Percentiles rank a stretch among this genome's conserved stretches.
phyloP scores from a whole-genome alignment of 106 monocot species.

The Allium cepa region DNA sequence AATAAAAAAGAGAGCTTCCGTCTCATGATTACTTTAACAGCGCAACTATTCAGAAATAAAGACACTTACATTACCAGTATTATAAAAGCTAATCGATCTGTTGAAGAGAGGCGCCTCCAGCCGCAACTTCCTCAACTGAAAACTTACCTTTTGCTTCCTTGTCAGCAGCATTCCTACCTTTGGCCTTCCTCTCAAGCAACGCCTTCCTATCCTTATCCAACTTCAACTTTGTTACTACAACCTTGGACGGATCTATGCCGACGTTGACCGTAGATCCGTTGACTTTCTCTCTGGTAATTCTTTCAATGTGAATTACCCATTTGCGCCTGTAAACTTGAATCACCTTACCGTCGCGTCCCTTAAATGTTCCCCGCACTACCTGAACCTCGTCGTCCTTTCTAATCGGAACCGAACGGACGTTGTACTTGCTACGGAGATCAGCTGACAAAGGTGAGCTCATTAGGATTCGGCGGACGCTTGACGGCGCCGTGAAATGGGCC shows the following conservation, averaged over 20 bases:
- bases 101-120: constrained; percentile 45
- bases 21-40: no score
- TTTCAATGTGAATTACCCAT: constrained; percentile 80
- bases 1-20: no score
- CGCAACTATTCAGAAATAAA: no score
- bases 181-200: constrained; percentile 62
- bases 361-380: constrained; percentile 68
- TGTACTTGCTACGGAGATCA: constrained; percentile 71
- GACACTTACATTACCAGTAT: no score
- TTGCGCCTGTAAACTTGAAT: constrained; percentile 74
- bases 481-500: constrained; percentile 80
- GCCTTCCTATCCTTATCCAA: constrained; percentile 77
- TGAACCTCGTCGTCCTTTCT: constrained; percentile 86
- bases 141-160: constrained; percentile 86
- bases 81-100: constrained; percentile 36
- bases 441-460: constrained; percentile 66
- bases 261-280: constrained; percentile 77
- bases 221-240: constrained; percentile 70
- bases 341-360: constrained; percentile 78
- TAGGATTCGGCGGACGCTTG: constrained; percentile 60
- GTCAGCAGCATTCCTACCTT: constrained; percentile 47
- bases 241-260: constrained; percentile 67
- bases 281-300: constrained; percentile 75
- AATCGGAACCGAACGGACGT: constrained; percentile 57
- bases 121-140: constrained; percentile 63